phyloP scores from a whole-genome alignment of 1,284 basidiomycete genomes.

The Laetiporus sulphureus region DNA sequence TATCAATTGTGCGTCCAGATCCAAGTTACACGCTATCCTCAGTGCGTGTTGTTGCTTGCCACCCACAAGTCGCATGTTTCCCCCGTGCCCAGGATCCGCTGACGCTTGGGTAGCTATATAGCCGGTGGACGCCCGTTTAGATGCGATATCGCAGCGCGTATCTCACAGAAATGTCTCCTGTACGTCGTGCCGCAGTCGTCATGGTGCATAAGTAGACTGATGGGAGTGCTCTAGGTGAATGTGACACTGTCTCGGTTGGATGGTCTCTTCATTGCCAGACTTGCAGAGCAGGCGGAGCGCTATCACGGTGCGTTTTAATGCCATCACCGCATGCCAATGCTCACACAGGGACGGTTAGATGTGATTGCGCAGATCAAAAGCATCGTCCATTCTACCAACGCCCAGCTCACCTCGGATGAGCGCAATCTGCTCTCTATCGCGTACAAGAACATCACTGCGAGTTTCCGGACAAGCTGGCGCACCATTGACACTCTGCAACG shows the following conservation, averaged over 20 bases:
- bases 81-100: conserved; percentile 7
- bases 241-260: conserved; percentile 27
- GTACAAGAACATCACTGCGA: conserved; percentile 63
- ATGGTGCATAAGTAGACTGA: no score
- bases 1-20: no score
- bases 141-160: no score
- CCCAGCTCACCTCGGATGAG: conserved; percentile 52
- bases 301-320: conserved; percentile 43
- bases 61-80: conserved; percentile 8
- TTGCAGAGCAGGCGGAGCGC: conserved; percentile 62
- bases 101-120: background rate
- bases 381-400: conserved; percentile 41
- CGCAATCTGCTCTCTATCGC: conserved; percentile 65
- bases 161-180: conserved; percentile 5
- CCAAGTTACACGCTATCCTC: no score
- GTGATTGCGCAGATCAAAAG: conserved; percentile 52
- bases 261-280: conserved; percentile 49
- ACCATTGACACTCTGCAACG: conserved; percentile 50
- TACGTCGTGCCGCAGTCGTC: no score
- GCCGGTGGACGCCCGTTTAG: no score
- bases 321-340: background rate
- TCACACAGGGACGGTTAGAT: conserved; percentile 31
- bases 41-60: conserved; percentile 1
- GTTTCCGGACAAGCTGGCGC: conserved; percentile 57
- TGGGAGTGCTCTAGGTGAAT: no score